These are phyloP conservation scores for Candida pini DNA, from an alignment of 805 yeast species.

Conservation along the genomic window DNA sequence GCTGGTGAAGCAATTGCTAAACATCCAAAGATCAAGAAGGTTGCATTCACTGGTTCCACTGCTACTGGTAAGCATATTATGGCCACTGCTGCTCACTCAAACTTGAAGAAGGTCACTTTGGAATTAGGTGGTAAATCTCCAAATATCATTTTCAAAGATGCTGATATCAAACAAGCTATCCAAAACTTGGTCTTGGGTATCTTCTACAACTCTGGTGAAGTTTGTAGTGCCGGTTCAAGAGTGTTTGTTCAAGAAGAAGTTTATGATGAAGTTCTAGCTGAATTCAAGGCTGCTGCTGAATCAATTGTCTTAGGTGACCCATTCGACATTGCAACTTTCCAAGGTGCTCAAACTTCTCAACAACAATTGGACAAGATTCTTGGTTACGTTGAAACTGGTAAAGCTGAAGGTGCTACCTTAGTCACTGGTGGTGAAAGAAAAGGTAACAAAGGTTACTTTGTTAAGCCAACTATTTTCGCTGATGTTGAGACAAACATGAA, in stretches of 20 bases:
- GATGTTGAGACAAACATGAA: constrained; percentile 58
- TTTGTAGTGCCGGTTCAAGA: constrained; percentile 81
- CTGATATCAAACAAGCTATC: constrained; percentile 46
- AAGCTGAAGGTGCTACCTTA: constrained; percentile 60
- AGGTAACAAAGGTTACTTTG: constrained; percentile 63
- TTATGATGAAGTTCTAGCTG: constrained; percentile 55
- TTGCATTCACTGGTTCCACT: constrained; percentile 81
- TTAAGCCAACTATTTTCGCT: constrained; percentile 69
- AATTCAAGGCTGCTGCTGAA: constrained; percentile 55
- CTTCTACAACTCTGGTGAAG: constrained; percentile 77
- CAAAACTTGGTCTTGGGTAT: constrained; percentile 59
- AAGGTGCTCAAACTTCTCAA: constrained; percentile 75
- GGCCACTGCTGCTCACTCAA: constrained; percentile 63
- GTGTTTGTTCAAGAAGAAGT: constrained; percentile 67
- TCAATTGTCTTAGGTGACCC: constrained; percentile 68
- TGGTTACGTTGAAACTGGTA: constrained; percentile 62
- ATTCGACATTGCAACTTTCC: constrained; percentile 59
- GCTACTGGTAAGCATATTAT: constrained; percentile 68
- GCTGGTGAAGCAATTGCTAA: constrained; percentile 67
- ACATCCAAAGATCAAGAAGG: constrained; percentile 66
- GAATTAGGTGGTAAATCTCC: constrained; percentile 86
- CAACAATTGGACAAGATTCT: constrained; percentile 65
- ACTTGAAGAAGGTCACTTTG: constrained; percentile 72
- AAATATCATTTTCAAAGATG: constrained; percentile 67
- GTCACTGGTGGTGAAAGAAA: constrained; percentile 67